These are phyloP conservation scores for Candida albicans DNA, from an alignment of 1,139 yeast species.

Conservation along the genomic window DNA sequence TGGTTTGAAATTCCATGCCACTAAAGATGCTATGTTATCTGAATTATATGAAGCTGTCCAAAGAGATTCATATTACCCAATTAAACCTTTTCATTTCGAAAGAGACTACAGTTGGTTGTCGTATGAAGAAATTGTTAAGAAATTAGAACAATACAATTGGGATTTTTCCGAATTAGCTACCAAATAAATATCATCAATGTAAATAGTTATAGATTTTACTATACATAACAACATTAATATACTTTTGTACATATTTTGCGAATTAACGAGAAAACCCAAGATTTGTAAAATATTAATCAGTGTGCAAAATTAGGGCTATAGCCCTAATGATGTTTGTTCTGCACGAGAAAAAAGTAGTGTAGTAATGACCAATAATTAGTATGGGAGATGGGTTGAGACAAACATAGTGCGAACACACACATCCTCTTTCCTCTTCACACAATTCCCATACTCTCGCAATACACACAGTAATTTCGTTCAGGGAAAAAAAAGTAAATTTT, in stretches of 20 bases:
- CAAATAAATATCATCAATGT: background rate
- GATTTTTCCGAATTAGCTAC: slow-evolving; percentile 33
- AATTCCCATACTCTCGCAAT: background rate
- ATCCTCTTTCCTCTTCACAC: background rate
- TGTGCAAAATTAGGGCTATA: background rate
- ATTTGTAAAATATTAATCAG: too few relatives aligned
- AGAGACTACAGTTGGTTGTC: slow-evolving; percentile 37
- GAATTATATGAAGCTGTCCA: slow-evolving; percentile 53
- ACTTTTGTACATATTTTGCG: too few relatives aligned
- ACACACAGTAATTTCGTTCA: background rate
- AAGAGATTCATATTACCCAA: slow-evolving; percentile 44
- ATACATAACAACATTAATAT: too few relatives aligned
- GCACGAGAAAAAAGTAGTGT: background rate
- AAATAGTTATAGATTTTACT: too few relatives aligned
- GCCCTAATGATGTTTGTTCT: background rate
- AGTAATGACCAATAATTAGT: background rate
- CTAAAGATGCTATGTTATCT: slow-evolving; percentile 61
- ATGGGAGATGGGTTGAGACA: background rate
- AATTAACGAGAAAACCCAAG: too few relatives aligned
- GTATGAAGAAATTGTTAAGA: slow-evolving; percentile 42
- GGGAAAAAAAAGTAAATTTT: slow-evolving; percentile 3
- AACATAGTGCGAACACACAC: background rate
- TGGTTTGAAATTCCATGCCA: slow-evolving; percentile 54
- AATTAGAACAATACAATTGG: slow-evolving; percentile 33
- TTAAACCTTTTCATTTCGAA: slow-evolving; percentile 22